Conservation (phyloP, 306 rosid genomes). For the Rubus parviflorus region DNA sequence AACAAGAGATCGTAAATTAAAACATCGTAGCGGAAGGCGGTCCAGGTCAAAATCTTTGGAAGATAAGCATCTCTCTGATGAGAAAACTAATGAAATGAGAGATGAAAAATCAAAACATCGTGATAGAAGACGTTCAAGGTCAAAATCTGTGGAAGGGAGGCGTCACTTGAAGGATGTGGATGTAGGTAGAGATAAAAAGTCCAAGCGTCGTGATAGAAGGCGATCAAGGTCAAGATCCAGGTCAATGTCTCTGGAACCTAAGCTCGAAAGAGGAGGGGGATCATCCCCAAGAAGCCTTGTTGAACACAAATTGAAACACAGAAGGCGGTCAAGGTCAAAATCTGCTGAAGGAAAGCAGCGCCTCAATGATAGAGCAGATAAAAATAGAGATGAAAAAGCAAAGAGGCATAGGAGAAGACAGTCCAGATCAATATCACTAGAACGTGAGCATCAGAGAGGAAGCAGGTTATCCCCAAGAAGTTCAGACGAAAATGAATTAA, state of each 20-base stretch:
- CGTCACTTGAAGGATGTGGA: slow-evolving; percentile 46
- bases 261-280: slow-evolving; percentile 40
- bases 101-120: slow-evolving; percentile 50
- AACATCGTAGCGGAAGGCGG: slow-evolving; percentile 57
- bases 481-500: slow-evolving; percentile 41
- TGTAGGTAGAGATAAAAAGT: slow-evolving; percentile 53
- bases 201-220: slow-evolving; percentile 71
- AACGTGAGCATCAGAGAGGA: slow-evolving; percentile 38
- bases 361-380: slow-evolving; percentile 41
- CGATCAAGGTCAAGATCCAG: slow-evolving; percentile 74
- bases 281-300: slow-evolving; percentile 45
- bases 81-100: slow-evolving; percentile 42
- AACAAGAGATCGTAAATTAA: slow-evolving; percentile 45
- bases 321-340: slow-evolving; percentile 51
- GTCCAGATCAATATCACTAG: slow-evolving; percentile 52
- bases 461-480: slow-evolving; percentile 46
- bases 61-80: slow-evolving; percentile 42
- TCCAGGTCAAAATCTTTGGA: slow-evolving; percentile 83
- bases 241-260: slow-evolving; percentile 60
- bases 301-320: slow-evolving; percentile 38
- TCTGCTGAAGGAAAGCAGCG: slow-evolving; percentile 52
- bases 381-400: slow-evolving; percentile 48
- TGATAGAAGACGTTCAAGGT: slow-evolving; percentile 55
- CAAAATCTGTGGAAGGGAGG: slow-evolving; percentile 60
- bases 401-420: slow-evolving; percentile 45